Evolutionary conservation across 2,329 filamentous ascomycete genomes (phyloP).

Genomic region (Fusarium sp.): DNA sequence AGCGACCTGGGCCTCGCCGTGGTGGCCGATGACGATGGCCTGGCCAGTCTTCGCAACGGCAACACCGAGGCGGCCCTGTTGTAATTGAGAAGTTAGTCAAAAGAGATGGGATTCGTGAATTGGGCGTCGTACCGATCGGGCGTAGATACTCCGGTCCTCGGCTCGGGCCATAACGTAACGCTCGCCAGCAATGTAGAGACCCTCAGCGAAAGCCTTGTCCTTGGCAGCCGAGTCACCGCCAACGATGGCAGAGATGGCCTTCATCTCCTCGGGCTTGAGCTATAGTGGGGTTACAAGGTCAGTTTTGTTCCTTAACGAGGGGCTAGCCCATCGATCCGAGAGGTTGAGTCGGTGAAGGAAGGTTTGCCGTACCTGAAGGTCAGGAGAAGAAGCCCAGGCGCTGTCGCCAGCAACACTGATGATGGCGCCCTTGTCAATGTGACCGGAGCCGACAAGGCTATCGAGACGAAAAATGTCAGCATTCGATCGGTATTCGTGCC

Average conservation of each 20-base stretch:
- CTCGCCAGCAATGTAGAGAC: constrained; percentile 78
- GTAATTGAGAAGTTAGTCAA: background rate
- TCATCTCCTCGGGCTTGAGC: constrained; percentile 64
- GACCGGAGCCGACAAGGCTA: constrained; percentile 82
- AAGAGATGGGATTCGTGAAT: background rate
- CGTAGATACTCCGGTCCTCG: constrained; percentile 83
- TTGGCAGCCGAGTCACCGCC: constrained; percentile 56
- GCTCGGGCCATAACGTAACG: constrained; percentile 82
- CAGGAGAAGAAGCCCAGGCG: constrained; percentile 76
- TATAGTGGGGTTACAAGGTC: constrained; percentile 29
- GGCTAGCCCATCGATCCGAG: background rate
- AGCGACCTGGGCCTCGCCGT: constrained; percentile 77
- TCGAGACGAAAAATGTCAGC: constrained; percentile 36
- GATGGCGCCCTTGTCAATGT: constrained; percentile 86
- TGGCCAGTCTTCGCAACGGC: constrained; percentile 87
- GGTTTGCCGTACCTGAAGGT: constrained; percentile 73
- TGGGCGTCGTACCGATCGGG: constrained; percentile 74
- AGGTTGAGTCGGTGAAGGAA: background rate
- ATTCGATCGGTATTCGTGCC: constrained; percentile 24
- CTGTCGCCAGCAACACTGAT: constrained; percentile 83
- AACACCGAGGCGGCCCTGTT: constrained; percentile 78
- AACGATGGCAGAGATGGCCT: constrained; percentile 65
- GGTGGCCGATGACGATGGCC: constrained; percentile 88
- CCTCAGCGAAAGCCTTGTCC: constrained; percentile 75
- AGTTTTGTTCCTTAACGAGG: constrained; percentile 6